Evolutionary conservation across 768 basidiomycete genomes (phyloP), one percentile per base, ranked within the genome.

Genomic region (Agrocybe pediades): DNA sequence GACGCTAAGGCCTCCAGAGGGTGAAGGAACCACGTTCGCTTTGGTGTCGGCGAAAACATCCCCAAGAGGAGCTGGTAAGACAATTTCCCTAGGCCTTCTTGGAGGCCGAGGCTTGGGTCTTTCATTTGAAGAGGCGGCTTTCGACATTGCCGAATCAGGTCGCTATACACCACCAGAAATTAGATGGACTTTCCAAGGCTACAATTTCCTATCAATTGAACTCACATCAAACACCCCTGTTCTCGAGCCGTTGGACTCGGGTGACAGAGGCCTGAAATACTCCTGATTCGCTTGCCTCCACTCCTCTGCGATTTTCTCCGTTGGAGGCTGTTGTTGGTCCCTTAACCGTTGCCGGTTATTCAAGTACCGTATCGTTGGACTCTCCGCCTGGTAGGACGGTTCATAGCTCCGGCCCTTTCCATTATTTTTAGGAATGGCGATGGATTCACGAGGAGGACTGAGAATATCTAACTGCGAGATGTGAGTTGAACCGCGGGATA

Each of bases 381-480:
- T 39, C 19, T 53, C 41, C n/a, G 9, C 29, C 39, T 29, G 20
- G 30, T 43, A 36, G 30, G 25, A 16, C 30, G 27, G 26, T 29
- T 26, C 25, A 48, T 23, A 23, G 27, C 27, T 51, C 42, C 9
- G 17, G 29, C 21, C 45, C n/a, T 44, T 27, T 6, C 47, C 26
- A 9, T 43, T 47, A 15, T 41, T 20, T 19, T 42, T 11, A n/a
- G 16, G 17, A 15, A 23, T 43, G 20, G 23, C 36, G 19, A 56
- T 55, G 2, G 20, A 41, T 11, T 23, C 48, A 17, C 27, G 49
- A 30, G 72, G 74, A 16, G 73, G 67, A 24, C 66, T 65, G 17
- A 76, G 65, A 21, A 76, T 66, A 24, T 74, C 74, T 40, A 68
- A 71, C 26, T 75, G 65, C 17, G 74, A 76, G 17, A 75, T 59